These are phyloP conservation scores for Knoxdaviesia proteae DNA, from an alignment of 2,329 filamentous ascomycete species.

Conservation along the genomic window DNA sequence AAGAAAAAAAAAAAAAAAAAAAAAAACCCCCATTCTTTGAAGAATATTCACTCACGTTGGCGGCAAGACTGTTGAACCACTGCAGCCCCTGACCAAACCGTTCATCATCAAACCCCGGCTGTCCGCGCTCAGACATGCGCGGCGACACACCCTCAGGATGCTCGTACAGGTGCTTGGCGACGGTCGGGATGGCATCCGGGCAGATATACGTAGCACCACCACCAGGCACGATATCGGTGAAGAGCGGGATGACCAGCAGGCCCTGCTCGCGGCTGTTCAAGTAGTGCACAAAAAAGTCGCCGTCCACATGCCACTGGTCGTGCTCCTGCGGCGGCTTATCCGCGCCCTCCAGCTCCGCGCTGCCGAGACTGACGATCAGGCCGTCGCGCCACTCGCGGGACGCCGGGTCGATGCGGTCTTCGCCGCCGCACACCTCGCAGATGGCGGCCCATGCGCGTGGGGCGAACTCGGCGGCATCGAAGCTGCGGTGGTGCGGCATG, in stretches of 20 bases:
- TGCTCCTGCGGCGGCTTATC: slow-evolving; percentile 29
- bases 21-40: no score
- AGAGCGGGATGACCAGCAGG: slow-evolving; percentile 45
- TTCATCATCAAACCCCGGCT: slow-evolving; percentile 22
- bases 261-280: slow-evolving; percentile 51
- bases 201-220: slow-evolving; percentile 48
- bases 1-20: neutral
- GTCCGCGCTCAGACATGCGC: slow-evolving; percentile 36
- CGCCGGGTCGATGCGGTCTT: slow-evolving; percentile 25
- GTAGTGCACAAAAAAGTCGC: slow-evolving; percentile 54
- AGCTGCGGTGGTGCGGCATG: slow-evolving; percentile 39
- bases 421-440: slow-evolving; percentile 43
- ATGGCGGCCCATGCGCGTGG: slow-evolving; percentile 47
- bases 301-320: slow-evolving; percentile 45
- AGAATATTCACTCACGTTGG: slow-evolving; percentile 4
- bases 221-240: slow-evolving; percentile 36
- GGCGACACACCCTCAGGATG: slow-evolving; percentile 46
- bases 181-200: slow-evolving; percentile 31
- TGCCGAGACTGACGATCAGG: slow-evolving; percentile 50
- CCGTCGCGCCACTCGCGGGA: slow-evolving; percentile 42
- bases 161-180: slow-evolving; percentile 36
- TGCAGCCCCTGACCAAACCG: slow-evolving; percentile 13
- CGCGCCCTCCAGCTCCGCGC: slow-evolving; percentile 25
- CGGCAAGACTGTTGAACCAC: slow-evolving; percentile 22
- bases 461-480: slow-evolving; percentile 32